phyloP scores from a whole-genome alignment of 2,329 filamentous ascomycete genomes.

The Apiospora koreana region DNA sequence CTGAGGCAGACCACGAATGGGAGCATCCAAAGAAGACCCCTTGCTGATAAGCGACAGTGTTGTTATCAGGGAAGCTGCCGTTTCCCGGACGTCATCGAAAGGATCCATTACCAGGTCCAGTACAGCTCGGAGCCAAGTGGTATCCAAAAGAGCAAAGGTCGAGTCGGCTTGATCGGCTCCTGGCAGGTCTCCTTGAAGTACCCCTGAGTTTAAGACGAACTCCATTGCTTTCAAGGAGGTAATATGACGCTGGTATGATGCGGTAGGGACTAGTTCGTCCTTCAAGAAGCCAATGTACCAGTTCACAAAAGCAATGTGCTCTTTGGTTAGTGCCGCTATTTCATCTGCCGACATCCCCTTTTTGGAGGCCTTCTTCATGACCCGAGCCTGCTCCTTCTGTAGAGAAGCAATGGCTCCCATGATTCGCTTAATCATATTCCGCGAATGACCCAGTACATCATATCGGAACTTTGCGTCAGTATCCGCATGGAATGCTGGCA shows the following conservation, averaged over 20 bases:
- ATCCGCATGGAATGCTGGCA: slow-evolving; percentile 77
- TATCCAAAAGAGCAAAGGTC: slow-evolving; percentile 44
- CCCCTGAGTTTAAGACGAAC: slow-evolving; percentile 61
- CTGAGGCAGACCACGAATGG: slow-evolving; percentile 14
- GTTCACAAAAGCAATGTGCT: slow-evolving; percentile 65
- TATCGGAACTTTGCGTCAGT: slow-evolving; percentile 84
- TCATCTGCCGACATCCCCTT: slow-evolving; percentile 7
- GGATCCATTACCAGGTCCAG: slow-evolving; percentile 83
- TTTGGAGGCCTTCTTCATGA: slow-evolving; percentile 34
- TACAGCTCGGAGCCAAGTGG: slow-evolving; percentile 61
- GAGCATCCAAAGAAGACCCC: slow-evolving; percentile 17
- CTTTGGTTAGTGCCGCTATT: slow-evolving; percentile 32
- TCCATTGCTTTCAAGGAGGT: slow-evolving; percentile 72
- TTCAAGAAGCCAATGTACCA: slow-evolving; percentile 77
- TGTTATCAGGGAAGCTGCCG: slow-evolving; percentile 52
- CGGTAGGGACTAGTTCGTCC: slow-evolving; percentile 73
- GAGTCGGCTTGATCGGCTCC: slow-evolving; percentile 41
- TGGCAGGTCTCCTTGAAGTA: slow-evolving; percentile 54
- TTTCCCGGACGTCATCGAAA: slow-evolving; percentile 84
- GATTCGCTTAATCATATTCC: slow-evolving; percentile 76
- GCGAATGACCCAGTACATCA: slow-evolving; percentile 73
- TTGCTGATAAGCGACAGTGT: slow-evolving; percentile 45
- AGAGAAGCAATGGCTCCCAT: slow-evolving; percentile 64
- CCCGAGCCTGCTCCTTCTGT: slow-evolving; percentile 34
- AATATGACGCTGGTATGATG: slow-evolving; percentile 88